Conservation (phyloP, 371 early-diverging fungal genomes). For the Rhizopus arrhizus region DNA sequence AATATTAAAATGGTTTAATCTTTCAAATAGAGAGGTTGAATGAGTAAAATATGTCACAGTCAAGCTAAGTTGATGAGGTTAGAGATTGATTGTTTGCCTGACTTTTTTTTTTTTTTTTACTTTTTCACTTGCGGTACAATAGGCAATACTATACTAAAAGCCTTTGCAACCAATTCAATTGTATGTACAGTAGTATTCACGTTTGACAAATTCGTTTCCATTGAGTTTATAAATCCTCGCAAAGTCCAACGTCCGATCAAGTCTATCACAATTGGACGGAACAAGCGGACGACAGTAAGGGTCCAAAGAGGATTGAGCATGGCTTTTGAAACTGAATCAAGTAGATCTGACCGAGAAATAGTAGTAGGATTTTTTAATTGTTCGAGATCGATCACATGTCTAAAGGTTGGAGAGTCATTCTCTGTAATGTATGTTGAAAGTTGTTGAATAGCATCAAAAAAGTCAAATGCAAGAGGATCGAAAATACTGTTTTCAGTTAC, state of each 20-base stretch:
- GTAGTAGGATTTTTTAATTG: slow-evolving; percentile 13
- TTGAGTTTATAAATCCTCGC: slow-evolving; percentile 49
- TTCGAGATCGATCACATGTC: slow-evolving; percentile 18
- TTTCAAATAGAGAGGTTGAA: slow-evolving; percentile 57
- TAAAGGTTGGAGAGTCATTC: slow-evolving; percentile 16
- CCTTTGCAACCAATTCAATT: slow-evolving; percentile 58
- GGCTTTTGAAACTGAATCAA: slow-evolving; percentile 40
- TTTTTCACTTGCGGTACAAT: slow-evolving; percentile 77
- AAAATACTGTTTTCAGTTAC: slow-evolving; percentile 23
- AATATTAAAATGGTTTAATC: slow-evolving; percentile 41
- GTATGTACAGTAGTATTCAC: slow-evolving; percentile 39
- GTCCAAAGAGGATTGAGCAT: slow-evolving; percentile 44
- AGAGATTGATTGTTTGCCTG: neutral
- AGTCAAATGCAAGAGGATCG: slow-evolving; percentile 42
- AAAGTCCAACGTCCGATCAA: slow-evolving; percentile 79
- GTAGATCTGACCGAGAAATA: slow-evolving; percentile 22
- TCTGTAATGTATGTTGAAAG: slow-evolving; percentile 19
- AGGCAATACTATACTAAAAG: slow-evolving; percentile 68
- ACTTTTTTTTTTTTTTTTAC: slow-evolving; percentile 31
- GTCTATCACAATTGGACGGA: slow-evolving; percentile 81
- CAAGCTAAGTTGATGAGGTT: slow-evolving; percentile 43
- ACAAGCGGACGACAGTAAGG: slow-evolving; percentile 52
- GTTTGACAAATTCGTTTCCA: slow-evolving; percentile 35
- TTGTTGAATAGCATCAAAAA: slow-evolving; percentile 29
- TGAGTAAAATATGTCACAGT: slow-evolving; percentile 61